Conservation (phyloP, 352 stramenopile genomes). For the Phytophthora idaei region DNA sequence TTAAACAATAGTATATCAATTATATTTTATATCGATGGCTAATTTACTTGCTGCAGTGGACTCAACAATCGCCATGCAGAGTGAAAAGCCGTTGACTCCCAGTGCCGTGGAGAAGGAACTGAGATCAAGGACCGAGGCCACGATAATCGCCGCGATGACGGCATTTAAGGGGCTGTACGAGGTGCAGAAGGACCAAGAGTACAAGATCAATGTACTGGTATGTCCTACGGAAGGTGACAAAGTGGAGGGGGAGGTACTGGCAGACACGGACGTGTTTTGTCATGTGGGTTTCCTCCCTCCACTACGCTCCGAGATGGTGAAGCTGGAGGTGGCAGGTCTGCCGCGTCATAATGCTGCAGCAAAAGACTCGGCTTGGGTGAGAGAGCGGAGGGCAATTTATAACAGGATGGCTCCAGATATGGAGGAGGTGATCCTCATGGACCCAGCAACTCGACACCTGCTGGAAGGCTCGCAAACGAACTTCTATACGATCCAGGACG, state of each 20-base stretch:
- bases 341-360: conserved; percentile 74
- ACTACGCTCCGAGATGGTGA: conserved; percentile 64
- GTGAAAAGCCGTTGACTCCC: conserved; percentile 21
- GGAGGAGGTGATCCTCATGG: conserved; percentile 79
- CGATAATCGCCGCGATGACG: conserved; percentile 70
- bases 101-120: conserved; percentile 50
- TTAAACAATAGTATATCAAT: background rate
- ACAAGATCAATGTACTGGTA: conserved; percentile 85
- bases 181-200: conserved; percentile 60
- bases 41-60: conserved; percentile 49
- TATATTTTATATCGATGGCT: background rate
- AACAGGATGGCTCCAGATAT: conserved; percentile 64
- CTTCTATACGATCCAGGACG: conserved; percentile 70
- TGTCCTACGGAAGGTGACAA: conserved; percentile 41
- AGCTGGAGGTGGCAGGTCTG: conserved; percentile 69
- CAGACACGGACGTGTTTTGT: conserved; percentile 64
- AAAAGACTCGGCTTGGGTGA: conserved; percentile 82
- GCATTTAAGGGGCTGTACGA: conserved; percentile 57
- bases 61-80: conserved; percentile 73
- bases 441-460: conserved; percentile 56
- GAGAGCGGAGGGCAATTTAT: conserved; percentile 78
- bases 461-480: conserved; percentile 89
- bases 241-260: conserved; percentile 23
- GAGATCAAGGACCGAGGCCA: conserved; percentile 61
- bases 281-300: conserved; percentile 76